Percentiles rank a stretch among this genome's conserved stretches.
These are phyloP conservation scores for Auricularia sp. DNA, from an alignment of 768 basidiomycete genomes.

Conservation along the genomic window DNA sequence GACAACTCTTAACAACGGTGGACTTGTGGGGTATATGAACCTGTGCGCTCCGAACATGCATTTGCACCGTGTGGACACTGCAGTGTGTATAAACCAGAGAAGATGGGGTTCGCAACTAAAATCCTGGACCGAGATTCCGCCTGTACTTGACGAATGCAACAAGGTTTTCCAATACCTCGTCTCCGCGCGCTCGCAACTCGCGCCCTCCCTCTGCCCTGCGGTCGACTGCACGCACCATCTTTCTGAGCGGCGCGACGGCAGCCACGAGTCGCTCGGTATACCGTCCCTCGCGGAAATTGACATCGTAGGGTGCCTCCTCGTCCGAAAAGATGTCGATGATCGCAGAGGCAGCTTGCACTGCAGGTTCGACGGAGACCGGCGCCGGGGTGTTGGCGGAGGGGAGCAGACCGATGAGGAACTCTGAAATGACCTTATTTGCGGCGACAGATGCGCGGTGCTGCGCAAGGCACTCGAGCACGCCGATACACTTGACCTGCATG, in stretches of 20 bases:
- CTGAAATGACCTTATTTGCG: slow-evolving; percentile 57
- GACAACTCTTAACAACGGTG: not conserved
- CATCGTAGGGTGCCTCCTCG: slow-evolving; percentile 68
- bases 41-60: too few relatives aligned
- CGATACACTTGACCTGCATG: slow-evolving; percentile 68
- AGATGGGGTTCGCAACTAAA: not conserved
- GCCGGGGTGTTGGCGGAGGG: slow-evolving; percentile 33
- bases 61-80: too few relatives aligned
- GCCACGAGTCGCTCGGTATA: slow-evolving; percentile 46
- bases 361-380: slow-evolving; percentile 47
- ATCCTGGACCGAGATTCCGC: slow-evolving; percentile 31
- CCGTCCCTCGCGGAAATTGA: slow-evolving; percentile 59
- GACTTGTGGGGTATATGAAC: too few relatives aligned
- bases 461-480: slow-evolving; percentile 77
- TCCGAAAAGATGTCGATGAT: slow-evolving; percentile 92
- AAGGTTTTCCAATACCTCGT: slow-evolving; percentile 68
- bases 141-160: slow-evolving; percentile 69
- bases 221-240: slow-evolving; percentile 55
- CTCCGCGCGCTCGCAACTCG: slow-evolving; percentile 57
- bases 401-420: slow-evolving; percentile 56
- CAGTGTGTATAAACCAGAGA: too few relatives aligned
- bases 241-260: slow-evolving; percentile 54
- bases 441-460: slow-evolving; percentile 53
- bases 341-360: slow-evolving; percentile 70
- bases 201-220: slow-evolving; percentile 53